Evolutionary conservation across 306 rosid genomes (phyloP).

Genomic region (Leucaena leucocephala): DNA sequence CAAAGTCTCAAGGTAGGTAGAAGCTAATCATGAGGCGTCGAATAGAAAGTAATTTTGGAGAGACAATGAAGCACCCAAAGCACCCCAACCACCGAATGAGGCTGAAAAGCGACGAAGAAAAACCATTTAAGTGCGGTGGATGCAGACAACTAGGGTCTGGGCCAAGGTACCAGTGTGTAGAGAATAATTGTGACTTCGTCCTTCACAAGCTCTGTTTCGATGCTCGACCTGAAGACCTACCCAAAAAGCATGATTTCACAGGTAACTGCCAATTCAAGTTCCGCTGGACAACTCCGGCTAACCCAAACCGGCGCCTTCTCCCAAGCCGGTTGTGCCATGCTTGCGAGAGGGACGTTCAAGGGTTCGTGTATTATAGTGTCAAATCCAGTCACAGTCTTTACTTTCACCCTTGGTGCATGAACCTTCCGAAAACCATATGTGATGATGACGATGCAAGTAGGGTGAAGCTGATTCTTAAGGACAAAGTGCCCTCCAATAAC

Average conservation of each 20-base stretch:
- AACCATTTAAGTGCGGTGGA: not conserved
- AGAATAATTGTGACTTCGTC: not conserved
- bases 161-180: not conserved
- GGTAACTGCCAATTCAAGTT: not conserved
- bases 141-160: not conserved
- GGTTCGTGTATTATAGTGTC: not conserved
- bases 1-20: too few relatives aligned
- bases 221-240: not conserved
- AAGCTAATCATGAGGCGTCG: too few relatives aligned
- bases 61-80: not conserved
- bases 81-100: not conserved
- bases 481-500: not conserved
- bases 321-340: not conserved
- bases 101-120: not conserved
- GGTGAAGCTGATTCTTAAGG: not conserved
- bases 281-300: not conserved
- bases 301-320: too few relatives aligned
- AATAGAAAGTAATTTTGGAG: too few relatives aligned
- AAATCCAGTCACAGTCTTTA: not conserved
- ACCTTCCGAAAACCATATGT: not conserved
- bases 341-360: not conserved
- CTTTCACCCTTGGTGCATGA: slow-evolving; percentile 1
- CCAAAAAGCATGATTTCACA: not conserved
- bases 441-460: not conserved
- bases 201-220: not conserved